A percentile compares a stretch with the other conserved stretches of the same genome.
phyloP scores from a whole-genome alignment of 495 filamentous ascomycete genomes.

The Bombardia bombarda region DNA sequence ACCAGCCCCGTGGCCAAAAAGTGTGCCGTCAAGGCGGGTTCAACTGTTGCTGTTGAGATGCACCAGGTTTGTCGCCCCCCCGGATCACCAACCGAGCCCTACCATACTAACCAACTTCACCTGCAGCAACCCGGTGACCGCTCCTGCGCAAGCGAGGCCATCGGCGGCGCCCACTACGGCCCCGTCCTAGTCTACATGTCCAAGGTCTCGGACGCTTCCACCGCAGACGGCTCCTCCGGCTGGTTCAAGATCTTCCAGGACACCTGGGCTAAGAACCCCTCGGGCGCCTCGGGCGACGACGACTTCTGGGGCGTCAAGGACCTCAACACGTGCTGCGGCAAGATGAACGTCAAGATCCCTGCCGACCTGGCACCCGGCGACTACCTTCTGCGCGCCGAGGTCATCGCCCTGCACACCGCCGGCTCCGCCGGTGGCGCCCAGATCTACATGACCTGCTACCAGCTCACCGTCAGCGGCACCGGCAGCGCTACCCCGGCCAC shows the following conservation, averaged over 20 bases:
- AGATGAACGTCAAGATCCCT: conserved; percentile 41
- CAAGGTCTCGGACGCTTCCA: conserved; percentile 41
- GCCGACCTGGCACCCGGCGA: conserved; percentile 39
- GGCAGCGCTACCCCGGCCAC: conserved; percentile 29
- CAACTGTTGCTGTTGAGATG: conserved; percentile 44
- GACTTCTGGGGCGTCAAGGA: conserved; percentile 46
- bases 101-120: conserved; percentile 8
- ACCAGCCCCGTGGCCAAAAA: conserved; percentile 26
- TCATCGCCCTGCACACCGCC: conserved; percentile 43
- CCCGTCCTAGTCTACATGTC: conserved; percentile 47
- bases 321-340: conserved; percentile 46
- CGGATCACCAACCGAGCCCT: not conserved
- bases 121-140: conserved; percentile 34
- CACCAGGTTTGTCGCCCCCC: conserved; percentile 30
- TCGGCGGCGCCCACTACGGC: conserved; percentile 41
- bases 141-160: conserved; percentile 35
- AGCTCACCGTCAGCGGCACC: conserved; percentile 29
- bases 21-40: conserved; percentile 40
- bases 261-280: conserved; percentile 33
- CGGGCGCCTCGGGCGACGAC: conserved; percentile 27
- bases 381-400: conserved; percentile 47
- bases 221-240: conserved; percentile 32
- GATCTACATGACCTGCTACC: conserved; percentile 46
- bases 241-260: conserved; percentile 49
- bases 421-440: conserved; percentile 32